Percentiles rank a stretch among this genome's conserved stretches.
Evolutionary conservation across 345 rosid genomes (phyloP).

Genomic region (Populus pruinosa): DNA sequence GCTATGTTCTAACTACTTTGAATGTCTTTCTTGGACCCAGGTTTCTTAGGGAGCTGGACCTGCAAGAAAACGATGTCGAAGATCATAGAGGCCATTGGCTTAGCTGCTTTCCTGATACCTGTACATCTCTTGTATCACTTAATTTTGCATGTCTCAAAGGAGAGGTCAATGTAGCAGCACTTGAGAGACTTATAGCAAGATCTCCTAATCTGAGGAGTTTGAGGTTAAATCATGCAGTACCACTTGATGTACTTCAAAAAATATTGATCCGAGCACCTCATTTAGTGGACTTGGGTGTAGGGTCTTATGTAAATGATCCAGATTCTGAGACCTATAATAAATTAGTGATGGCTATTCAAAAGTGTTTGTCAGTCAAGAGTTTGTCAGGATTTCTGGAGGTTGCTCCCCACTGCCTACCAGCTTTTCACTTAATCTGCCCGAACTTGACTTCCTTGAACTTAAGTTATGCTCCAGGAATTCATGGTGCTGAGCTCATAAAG

Average conservation of each 20-base stretch:
- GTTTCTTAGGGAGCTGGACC: slow-evolving; percentile 82
- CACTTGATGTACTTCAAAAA: slow-evolving; percentile 63
- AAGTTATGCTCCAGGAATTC: slow-evolving; percentile 80
- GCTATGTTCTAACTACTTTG: neutral
- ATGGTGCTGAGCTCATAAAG: slow-evolving; percentile 53
- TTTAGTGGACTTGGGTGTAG: slow-evolving; percentile 79
- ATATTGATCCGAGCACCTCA: slow-evolving; percentile 65
- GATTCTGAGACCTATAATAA: slow-evolving; percentile 51
- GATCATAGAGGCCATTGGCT: slow-evolving; percentile 95
- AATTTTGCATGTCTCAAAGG: slow-evolving; percentile 96
- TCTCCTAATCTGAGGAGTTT: slow-evolving; percentile 81
- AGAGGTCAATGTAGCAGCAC: slow-evolving; percentile 62
- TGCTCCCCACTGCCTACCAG: slow-evolving; percentile 54
- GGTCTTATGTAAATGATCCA: slow-evolving; percentile 70
- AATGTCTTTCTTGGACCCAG: slow-evolving; percentile 33
- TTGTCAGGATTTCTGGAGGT: slow-evolving; percentile 90
- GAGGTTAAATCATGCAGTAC: slow-evolving; percentile 77
- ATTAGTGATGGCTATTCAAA: slow-evolving; percentile 42
- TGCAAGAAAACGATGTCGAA: slow-evolving; percentile 95
- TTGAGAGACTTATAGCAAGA: slow-evolving; percentile 87
- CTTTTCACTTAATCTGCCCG: slow-evolving; percentile 57
- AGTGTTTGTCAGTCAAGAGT: slow-evolving; percentile 57
- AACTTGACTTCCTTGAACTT: slow-evolving; percentile 68
- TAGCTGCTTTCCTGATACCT: slow-evolving; percentile 75
- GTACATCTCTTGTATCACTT: slow-evolving; percentile 69